Conservation (phyloP, 495 filamentous ascomycete genomes). For the Immersiella caudata region DNA sequence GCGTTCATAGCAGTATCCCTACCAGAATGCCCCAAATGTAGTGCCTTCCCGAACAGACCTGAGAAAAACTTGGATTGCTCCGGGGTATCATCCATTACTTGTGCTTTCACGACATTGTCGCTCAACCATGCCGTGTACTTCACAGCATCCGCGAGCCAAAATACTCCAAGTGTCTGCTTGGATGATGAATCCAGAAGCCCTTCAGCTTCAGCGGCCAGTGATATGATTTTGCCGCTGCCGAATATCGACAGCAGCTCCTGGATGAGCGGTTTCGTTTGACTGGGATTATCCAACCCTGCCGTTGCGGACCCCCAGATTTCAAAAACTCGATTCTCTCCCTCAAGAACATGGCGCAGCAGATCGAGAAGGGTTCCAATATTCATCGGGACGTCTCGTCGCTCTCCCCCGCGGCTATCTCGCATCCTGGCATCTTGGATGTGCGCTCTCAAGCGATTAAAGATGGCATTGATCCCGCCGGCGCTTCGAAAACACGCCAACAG, state of each 20-base stretch:
- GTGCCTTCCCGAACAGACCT: constrained; percentile 63
- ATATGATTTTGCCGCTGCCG: constrained; percentile 71
- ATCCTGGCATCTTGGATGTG: constrained; percentile 48
- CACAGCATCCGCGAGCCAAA: constrained; percentile 69
- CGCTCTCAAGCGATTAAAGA: constrained; percentile 63
- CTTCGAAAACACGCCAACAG: constrained; percentile 72
- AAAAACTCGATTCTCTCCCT: constrained; percentile 54
- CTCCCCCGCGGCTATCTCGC: constrained; percentile 35
- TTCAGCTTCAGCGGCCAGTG: constrained; percentile 75
- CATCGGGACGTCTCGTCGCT: constrained; percentile 40
- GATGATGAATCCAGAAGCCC: constrained; percentile 43
- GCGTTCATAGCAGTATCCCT: constrained; percentile 23
- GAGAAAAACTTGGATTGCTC: constrained; percentile 58
- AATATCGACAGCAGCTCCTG: constrained; percentile 57
- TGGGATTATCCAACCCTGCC: constrained; percentile 6
- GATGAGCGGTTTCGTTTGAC: constrained; percentile 30
- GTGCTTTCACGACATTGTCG: constrained; percentile 60
- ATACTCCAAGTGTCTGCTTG: constrained; percentile 15
- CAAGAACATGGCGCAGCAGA: constrained; percentile 57
- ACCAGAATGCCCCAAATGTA: constrained; percentile 79
- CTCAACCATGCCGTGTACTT: constrained; percentile 77
- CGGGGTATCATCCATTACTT: constrained; percentile 37
- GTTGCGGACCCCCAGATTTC: constrained; percentile 52
- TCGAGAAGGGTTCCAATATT: constrained; percentile 49
- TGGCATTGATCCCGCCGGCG: constrained; percentile 69